Conservation (phyloP, 2,329 filamentous ascomycete species). For the Microdochium nivale region DNA sequence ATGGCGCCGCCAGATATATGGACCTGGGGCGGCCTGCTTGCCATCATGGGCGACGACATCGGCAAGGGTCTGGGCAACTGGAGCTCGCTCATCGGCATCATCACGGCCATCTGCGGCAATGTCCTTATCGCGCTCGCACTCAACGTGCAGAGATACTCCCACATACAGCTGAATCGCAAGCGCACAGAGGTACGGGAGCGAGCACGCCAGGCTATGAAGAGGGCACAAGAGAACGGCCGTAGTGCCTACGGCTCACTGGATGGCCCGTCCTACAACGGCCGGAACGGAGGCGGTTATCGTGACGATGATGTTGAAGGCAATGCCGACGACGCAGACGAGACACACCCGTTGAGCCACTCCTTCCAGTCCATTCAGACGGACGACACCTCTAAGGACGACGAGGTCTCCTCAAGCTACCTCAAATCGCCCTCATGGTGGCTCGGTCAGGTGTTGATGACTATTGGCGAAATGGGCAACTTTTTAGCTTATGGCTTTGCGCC, state of each 20-base stretch:
- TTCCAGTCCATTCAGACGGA: conserved; percentile 34
- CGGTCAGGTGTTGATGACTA: conserved; percentile 83
- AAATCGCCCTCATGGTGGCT: conserved; percentile 94
- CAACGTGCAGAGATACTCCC: conserved; percentile 93
- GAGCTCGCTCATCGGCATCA: conserved; percentile 91
- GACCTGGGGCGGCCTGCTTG: background rate
- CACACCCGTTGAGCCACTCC: conserved; percentile 43
- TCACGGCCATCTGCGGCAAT: conserved; percentile 88
- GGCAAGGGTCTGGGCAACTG: conserved; percentile 55
- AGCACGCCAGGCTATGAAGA: conserved; percentile 44
- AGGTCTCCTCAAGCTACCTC: conserved; percentile 62
- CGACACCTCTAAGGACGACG: conserved; percentile 25
- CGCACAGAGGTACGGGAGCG: conserved; percentile 48
- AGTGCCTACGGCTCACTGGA: conserved; percentile 19
- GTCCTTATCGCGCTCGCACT: conserved; percentile 89
- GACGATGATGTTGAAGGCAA: conserved; percentile 14
- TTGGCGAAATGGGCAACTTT: conserved; percentile 94
- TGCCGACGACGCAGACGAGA: conserved; percentile 27
- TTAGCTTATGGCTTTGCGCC: conserved; percentile 95
- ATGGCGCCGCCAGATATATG: background rate
- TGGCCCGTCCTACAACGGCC: conserved; percentile 19
- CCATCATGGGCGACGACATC: conserved; percentile 19
- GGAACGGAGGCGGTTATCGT: background rate
- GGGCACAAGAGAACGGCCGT: conserved; percentile 22
- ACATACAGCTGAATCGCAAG: conserved; percentile 72